A percentile compares a stretch with the other conserved stretches of the same genome.
phyloP scores from a whole-genome alignment of 371 early-diverging fungal species.

The Rhizopus sp. region DNA sequence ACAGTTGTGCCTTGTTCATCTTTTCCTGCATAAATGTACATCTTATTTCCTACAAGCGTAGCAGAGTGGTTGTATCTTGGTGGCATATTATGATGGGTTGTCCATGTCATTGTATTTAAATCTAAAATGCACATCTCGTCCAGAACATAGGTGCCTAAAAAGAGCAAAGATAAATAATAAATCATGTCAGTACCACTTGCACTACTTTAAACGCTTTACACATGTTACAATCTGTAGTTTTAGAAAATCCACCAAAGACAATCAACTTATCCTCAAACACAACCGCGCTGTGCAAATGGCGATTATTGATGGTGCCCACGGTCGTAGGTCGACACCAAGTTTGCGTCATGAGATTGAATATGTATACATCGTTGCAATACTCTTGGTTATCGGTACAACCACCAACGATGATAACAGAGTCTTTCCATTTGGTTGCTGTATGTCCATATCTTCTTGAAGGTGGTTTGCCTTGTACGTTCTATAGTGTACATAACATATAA shows the following conservation, averaged over 20 bases:
- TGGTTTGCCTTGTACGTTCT: slow-evolving; percentile 50
- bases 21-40: slow-evolving; percentile 60
- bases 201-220: background rate
- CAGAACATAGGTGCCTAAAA: slow-evolving; percentile 57
- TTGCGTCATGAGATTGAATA: slow-evolving; percentile 58
- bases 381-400: slow-evolving; percentile 60
- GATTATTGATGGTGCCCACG: slow-evolving; percentile 45
- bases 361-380: slow-evolving; percentile 66
- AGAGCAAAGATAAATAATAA: background rate
- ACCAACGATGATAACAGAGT: slow-evolving; percentile 62
- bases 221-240: slow-evolving; percentile 58
- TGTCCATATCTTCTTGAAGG: slow-evolving; percentile 67
- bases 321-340: slow-evolving; percentile 66
- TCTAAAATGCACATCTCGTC: slow-evolving; percentile 59
- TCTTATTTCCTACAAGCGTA: slow-evolving; percentile 50
- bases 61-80: slow-evolving; percentile 63
- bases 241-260: slow-evolving; percentile 70
- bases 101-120: slow-evolving; percentile 56
- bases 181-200: background rate
- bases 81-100: slow-evolving; percentile 46
- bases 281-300: slow-evolving; percentile 65
- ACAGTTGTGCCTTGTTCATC: slow-evolving; percentile 62
- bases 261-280: slow-evolving; percentile 64
- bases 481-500: slow-evolving; percentile 11
- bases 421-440: slow-evolving; percentile 59